Evolutionary conservation across 495 filamentous ascomycete species (phyloP).

Genomic region (Penicillium mononematosum): DNA sequence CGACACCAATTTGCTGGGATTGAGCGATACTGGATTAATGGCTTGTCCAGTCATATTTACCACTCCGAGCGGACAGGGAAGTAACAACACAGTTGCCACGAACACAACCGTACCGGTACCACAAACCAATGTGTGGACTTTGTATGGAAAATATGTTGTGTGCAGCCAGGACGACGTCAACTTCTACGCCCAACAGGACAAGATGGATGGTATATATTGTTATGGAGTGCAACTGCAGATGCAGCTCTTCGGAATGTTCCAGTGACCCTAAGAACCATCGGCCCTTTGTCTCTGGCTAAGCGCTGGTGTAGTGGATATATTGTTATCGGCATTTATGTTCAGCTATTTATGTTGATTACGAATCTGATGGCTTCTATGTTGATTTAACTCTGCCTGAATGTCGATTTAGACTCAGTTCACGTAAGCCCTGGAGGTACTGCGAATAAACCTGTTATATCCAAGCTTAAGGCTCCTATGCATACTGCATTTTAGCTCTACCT

Average conservation of each 20-base stretch:
- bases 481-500: too few relatives aligned
- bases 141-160: constrained; percentile 29
- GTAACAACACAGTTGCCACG: not conserved
- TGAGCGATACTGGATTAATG: not conserved
- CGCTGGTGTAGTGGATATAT: not conserved
- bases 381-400: not conserved
- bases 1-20: constrained; percentile 1
- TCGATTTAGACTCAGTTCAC: not conserved
- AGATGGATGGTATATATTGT: constrained; percentile 28
- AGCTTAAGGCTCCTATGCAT: not conserved
- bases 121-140: constrained; percentile 16
- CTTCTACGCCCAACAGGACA: constrained; percentile 17
- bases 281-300: constrained; percentile 16
- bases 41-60: constrained; percentile 8
- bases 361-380: not conserved
- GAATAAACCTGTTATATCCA: not conserved
- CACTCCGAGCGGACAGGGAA: not conserved
- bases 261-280: constrained; percentile 27
- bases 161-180: constrained; percentile 15
- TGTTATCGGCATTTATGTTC: not conserved
- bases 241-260: constrained; percentile 20
- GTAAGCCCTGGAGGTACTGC: not conserved
- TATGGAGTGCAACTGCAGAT: constrained; percentile 33
- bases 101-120: not conserved
- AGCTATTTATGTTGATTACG: not conserved